Percentiles rank a stretch among this genome's conserved stretches.
Conservation (phyloP, 163 green algal genomes). For the Scenedesmus sp. region DNA sequence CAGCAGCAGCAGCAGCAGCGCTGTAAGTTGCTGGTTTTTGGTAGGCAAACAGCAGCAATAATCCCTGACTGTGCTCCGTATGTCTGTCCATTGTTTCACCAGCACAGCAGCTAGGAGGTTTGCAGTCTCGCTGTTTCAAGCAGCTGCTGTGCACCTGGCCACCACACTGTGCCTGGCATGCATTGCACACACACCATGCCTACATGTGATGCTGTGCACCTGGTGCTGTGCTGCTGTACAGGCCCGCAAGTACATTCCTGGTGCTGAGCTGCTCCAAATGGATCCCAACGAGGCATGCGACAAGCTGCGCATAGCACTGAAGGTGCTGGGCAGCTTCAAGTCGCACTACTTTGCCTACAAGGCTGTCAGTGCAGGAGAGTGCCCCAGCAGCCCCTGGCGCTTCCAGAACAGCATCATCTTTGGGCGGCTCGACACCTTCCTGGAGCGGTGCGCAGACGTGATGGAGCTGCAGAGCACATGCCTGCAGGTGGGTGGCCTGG, state of each 20-base stretch:
- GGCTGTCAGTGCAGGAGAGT: slow-evolving; percentile 61
- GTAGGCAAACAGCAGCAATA: too few relatives aligned
- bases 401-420: slow-evolving; percentile 90
- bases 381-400: slow-evolving; percentile 84
- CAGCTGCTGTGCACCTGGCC: background rate
- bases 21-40: background rate
- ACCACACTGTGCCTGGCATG: background rate
- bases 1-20: slow-evolving; percentile 10
- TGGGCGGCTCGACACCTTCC: slow-evolving; percentile 85
- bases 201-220: background rate
- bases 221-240: too few relatives aligned
- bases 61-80: too few relatives aligned
- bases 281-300: slow-evolving; percentile 88
- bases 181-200: background rate
- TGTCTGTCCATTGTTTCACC: too few relatives aligned
- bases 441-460: slow-evolving; percentile 90
- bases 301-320: slow-evolving; percentile 86
- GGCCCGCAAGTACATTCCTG: slow-evolving; percentile 83
- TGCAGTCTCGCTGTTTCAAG: background rate
- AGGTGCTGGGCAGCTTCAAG: slow-evolving; percentile 91
- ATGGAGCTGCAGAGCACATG: slow-evolving; percentile 84
- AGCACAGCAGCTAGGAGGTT: background rate
- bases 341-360: slow-evolving; percentile 91
- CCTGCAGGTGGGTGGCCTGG: too few relatives aligned
- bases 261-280: slow-evolving; percentile 84